A percentile compares a stretch with the other conserved stretches of the same genome.
These are phyloP conservation scores for Ogataea dorogensis DNA, from an alignment of 805 yeast species.

Conservation along the genomic window DNA sequence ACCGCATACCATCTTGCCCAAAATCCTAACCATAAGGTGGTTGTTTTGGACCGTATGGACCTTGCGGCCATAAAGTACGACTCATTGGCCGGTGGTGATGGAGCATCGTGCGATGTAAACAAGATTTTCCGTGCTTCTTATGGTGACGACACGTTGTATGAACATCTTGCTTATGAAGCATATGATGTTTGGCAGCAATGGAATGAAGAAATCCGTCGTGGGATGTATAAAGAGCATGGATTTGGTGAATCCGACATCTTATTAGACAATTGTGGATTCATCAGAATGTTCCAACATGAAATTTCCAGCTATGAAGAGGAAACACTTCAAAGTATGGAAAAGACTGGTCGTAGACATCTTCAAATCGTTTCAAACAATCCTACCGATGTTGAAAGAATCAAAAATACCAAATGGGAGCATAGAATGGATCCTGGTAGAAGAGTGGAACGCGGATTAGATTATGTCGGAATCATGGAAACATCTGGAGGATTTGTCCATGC, in stretches of 20 bases:
- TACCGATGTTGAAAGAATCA: slow-evolving; percentile 1
- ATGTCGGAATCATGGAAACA: slow-evolving; percentile 2
- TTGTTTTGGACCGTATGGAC: slow-evolving; percentile 2
- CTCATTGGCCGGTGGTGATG: slow-evolving; percentile 1
- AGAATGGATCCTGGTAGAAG: slow-evolving; percentile 5
- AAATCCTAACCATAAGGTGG: slow-evolving; percentile 1
- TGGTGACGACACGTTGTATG: slow-evolving; percentile 3
- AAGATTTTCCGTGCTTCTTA: slow-evolving; percentile 4
- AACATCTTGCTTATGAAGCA: slow-evolving; percentile 4
- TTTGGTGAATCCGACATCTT: slow-evolving; percentile 1
- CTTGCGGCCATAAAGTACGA: background rate
- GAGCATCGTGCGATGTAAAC: slow-evolving; percentile 3
- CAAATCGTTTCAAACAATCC: background rate
- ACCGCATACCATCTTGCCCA: slow-evolving; percentile 3
- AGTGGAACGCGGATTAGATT: background rate
- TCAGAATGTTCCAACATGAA: slow-evolving; percentile 1
- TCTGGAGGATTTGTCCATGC: slow-evolving; percentile 5
- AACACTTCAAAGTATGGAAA: slow-evolving; percentile 2
- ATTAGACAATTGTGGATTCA: slow-evolving; percentile 5
- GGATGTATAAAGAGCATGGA: background rate
- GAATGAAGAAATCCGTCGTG: slow-evolving; percentile 2
- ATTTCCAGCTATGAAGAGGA: slow-evolving; percentile 1
- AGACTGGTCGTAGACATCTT: slow-evolving; percentile 2
- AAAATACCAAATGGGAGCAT: slow-evolving; percentile 1
- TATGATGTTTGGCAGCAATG: background rate